Evolutionary conservation across 1,139 yeast genomes (phyloP).

Genomic region (Komagataea norvegica): DNA sequence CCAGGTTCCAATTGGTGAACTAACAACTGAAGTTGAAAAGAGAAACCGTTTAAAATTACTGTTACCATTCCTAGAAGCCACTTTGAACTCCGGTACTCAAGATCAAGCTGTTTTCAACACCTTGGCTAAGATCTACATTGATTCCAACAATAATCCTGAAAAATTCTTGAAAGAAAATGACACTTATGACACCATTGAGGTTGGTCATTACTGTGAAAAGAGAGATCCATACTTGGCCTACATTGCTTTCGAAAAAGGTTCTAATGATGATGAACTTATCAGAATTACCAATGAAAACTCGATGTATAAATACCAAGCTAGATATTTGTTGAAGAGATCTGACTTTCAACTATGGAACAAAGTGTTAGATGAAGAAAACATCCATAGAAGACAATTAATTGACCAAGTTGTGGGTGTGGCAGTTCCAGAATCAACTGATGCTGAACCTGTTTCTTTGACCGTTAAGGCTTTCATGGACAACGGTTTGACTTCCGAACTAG

Average conservation of each 20-base stretch:
- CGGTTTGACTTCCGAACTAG: constrained; percentile 86
- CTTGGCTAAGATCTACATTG: constrained; percentile 95
- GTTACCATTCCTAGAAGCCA: constrained; percentile 88
- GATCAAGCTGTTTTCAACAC: constrained; percentile 94
- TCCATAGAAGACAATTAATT: constrained; percentile 83
- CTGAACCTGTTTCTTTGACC: constrained; percentile 93
- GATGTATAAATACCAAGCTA: constrained; percentile 98
- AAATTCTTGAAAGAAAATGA: constrained; percentile 90
- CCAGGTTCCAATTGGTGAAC: constrained; percentile 86
- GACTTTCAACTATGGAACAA: constrained; percentile 77
- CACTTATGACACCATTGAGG: constrained; percentile 84
- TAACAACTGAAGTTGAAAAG: constrained; percentile 93
- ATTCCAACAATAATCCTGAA: constrained; percentile 95
- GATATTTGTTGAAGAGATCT: constrained; percentile 83
- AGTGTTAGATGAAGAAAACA: constrained; percentile 71
- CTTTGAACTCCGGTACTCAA: constrained; percentile 79
- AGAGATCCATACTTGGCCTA: constrained; percentile 98
- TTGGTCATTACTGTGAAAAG: constrained; percentile 98
- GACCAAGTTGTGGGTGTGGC: constrained; percentile 97
- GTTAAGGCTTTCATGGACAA: constrained; percentile 97
- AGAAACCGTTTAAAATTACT: constrained; percentile 89
- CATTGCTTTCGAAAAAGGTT: constrained; percentile 94
- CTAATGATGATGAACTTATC: constrained; percentile 83
- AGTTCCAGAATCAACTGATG: constrained; percentile 90
- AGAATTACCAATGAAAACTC: constrained; percentile 92